phyloP scores from a whole-genome alignment of 495 filamentous ascomycete species.

The Penicillium psychrofluorescens region DNA sequence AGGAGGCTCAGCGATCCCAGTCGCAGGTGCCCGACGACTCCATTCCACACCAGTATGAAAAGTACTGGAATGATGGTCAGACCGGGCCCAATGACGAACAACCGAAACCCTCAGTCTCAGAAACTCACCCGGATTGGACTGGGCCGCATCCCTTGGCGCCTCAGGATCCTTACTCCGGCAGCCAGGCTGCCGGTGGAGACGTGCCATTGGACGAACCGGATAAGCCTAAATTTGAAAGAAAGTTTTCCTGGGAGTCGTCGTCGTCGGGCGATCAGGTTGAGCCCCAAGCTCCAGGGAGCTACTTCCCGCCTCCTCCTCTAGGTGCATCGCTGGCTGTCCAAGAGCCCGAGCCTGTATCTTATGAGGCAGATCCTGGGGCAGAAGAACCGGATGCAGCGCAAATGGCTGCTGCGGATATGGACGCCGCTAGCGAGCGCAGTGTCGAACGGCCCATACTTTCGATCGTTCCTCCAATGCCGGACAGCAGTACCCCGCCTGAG shows the following conservation, averaged over 20 bases:
- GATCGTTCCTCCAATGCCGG: constrained; percentile 15
- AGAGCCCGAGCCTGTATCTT: constrained; percentile 8
- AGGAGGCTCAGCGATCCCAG: constrained; percentile 12
- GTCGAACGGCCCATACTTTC: constrained; percentile 18
- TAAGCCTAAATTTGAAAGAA: constrained; percentile 22
- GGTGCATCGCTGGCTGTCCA: constrained; percentile 5
- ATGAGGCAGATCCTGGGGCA: constrained; percentile 1
- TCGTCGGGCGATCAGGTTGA: constrained; percentile 13
- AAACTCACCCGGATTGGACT: constrained; percentile 10
- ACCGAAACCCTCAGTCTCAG: constrained; percentile 7
- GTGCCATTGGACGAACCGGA: constrained; percentile 4
- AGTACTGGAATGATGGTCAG: constrained; percentile 44
- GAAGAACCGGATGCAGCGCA: constrained; percentile 12
- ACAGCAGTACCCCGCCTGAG: constrained; percentile 10
- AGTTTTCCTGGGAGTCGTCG: constrained; percentile 38
- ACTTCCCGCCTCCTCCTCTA: constrained; percentile 2
- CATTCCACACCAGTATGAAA: constrained; percentile 53
- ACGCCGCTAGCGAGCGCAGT: constrained; percentile 5
- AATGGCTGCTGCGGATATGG: constrained; percentile 7
- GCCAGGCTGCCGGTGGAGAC: constrained; percentile 2
- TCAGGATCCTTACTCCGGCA: constrained; percentile 11
- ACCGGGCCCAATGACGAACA: constrained; percentile 5
- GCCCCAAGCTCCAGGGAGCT: constrained; percentile 6
- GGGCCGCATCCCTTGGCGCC: constrained; percentile 7
- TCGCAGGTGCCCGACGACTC: constrained; percentile 32